Conservation (phyloP, 306 rosid genomes). For the Cicer chorassanicum region DNA sequence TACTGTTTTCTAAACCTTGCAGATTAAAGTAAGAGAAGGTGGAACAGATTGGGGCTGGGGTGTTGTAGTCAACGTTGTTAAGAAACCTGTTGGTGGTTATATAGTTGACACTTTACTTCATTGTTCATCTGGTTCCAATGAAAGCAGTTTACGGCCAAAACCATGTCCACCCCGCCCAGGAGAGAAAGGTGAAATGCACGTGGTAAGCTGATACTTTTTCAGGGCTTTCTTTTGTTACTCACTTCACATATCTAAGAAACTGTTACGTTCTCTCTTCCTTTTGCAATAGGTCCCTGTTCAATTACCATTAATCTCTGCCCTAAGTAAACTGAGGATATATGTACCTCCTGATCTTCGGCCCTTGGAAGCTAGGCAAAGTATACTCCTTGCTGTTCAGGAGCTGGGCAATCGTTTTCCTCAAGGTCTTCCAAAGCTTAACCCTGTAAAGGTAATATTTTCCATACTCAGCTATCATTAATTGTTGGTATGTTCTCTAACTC, state of each 20-base stretch:
- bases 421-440: conserved; percentile 97
- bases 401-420: conserved; percentile 83
- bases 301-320: conserved; percentile 74
- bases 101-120: conserved; percentile 92
- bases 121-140: conserved; percentile 84
- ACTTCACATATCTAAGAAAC: conserved; percentile 23
- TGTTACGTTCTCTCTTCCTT: conserved; percentile 41
- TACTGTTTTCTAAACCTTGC: conserved; percentile 40
- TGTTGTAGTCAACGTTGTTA: conserved; percentile 92
- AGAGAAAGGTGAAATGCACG: conserved; percentile 99
- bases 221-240: conserved; percentile 17
- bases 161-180: conserved; percentile 96
- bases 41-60: conserved; percentile 99
- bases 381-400: conserved; percentile 92
- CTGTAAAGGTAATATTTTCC: conserved; percentile 71
- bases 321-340: conserved; percentile 80
- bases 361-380: conserved; percentile 93
- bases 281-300: conserved; percentile 90
- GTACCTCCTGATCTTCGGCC: conserved; percentile 96
- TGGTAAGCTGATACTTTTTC: conserved; percentile 62
- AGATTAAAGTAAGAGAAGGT: conserved; percentile 95
- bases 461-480: conserved; percentile 32
- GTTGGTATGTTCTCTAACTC: conserved; percentile 34
- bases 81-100: conserved; percentile 84
- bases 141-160: conserved; percentile 80